Evolutionary conservation across 441 rosid species (phyloP).

Genomic region (Biscutella laevigata): DNA sequence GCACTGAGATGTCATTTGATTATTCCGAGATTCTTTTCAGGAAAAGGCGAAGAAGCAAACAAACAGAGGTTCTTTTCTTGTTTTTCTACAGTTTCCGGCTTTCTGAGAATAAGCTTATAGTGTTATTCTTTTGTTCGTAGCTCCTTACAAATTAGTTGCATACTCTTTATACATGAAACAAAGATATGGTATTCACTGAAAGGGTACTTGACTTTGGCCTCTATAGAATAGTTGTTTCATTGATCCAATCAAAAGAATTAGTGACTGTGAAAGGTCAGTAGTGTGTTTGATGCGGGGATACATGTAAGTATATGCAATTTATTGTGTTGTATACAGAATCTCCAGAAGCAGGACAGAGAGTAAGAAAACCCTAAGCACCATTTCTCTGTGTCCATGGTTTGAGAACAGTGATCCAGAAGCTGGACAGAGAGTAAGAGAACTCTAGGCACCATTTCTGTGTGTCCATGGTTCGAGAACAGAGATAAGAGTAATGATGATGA

Average conservation of each 20-base stretch:
- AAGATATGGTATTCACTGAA: conserved; percentile 18
- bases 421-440: too few species aligned
- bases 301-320: conserved; percentile 14
- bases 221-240: conserved; percentile 3
- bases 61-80: conserved; percentile 25
- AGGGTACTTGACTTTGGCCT: neutral
- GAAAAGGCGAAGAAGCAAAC: conserved; percentile 24
- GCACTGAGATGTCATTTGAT: conserved; percentile 18
- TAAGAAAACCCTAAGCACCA: conserved; percentile 44
- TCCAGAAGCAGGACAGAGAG: conserved; percentile 14
- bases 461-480: too few species aligned
- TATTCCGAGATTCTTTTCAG: conserved; percentile 26
- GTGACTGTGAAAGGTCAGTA: conserved; percentile 6
- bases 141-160: conserved; percentile 22
- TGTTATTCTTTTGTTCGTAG: conserved; percentile 38
- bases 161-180: conserved; percentile 23
- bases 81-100: conserved; percentile 26
- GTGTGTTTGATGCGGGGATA: conserved; percentile 6
- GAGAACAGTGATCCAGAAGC: too few species aligned
- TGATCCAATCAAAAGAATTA: conserved; percentile 11
- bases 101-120: conserved; percentile 37
- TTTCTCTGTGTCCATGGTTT: conserved; percentile 72
- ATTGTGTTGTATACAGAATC: conserved; percentile 12
- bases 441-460: too few species aligned
- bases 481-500: conserved; percentile 53